These are phyloP conservation scores for Cryphonectria nitschkei DNA, from an alignment of 2,329 filamentous ascomycete genomes.

Conservation along the genomic window DNA sequence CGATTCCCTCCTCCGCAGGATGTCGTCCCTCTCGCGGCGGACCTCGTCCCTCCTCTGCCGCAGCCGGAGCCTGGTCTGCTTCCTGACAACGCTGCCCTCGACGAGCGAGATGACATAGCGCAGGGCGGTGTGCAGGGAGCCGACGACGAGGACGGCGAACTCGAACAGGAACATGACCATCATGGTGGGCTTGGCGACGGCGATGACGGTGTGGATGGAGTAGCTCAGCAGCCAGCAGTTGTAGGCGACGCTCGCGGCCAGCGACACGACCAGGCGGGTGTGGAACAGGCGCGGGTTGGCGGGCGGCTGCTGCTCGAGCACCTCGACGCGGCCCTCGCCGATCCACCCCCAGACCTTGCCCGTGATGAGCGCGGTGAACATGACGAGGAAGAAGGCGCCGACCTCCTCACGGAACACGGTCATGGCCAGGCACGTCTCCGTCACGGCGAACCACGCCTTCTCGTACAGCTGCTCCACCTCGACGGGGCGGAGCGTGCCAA, in stretches of 20 bases:
- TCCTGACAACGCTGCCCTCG: slow-evolving; percentile 74
- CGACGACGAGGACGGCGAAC: slow-evolving; percentile 83
- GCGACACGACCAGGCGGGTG: slow-evolving; percentile 74
- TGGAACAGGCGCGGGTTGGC: slow-evolving; percentile 89
- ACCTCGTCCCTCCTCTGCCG: slow-evolving; percentile 71
- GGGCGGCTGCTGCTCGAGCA: slow-evolving; percentile 93
- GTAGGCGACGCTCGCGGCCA: slow-evolving; percentile 79
- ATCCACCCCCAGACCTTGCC: slow-evolving; percentile 99
- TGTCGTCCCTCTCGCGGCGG: slow-evolving; percentile 58
- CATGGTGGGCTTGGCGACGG: slow-evolving; percentile 91
- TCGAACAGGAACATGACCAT: slow-evolving; percentile 99
- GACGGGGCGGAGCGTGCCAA: slow-evolving; percentile 85
- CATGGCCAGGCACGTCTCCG: slow-evolving; percentile 96
- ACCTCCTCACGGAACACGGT: slow-evolving; percentile 97
- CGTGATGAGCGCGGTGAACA: slow-evolving; percentile 91
- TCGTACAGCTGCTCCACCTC: slow-evolving; percentile 98
- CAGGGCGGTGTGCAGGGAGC: slow-evolving; percentile 76
- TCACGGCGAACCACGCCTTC: slow-evolving; percentile 96
- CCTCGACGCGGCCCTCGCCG: slow-evolving; percentile 89
- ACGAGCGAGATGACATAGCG: slow-evolving; percentile 79
- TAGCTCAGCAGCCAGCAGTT: slow-evolving; percentile 81
- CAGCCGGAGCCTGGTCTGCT: slow-evolving; percentile 73
- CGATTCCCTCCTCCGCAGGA: slow-evolving; percentile 51
- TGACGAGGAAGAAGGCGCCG: slow-evolving; percentile 90
- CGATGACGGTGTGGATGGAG: slow-evolving; percentile 79